These are phyloP conservation scores for Verticillium isaacii DNA, from an alignment of 2,329 filamentous ascomycete genomes.

Conservation along the genomic window DNA sequence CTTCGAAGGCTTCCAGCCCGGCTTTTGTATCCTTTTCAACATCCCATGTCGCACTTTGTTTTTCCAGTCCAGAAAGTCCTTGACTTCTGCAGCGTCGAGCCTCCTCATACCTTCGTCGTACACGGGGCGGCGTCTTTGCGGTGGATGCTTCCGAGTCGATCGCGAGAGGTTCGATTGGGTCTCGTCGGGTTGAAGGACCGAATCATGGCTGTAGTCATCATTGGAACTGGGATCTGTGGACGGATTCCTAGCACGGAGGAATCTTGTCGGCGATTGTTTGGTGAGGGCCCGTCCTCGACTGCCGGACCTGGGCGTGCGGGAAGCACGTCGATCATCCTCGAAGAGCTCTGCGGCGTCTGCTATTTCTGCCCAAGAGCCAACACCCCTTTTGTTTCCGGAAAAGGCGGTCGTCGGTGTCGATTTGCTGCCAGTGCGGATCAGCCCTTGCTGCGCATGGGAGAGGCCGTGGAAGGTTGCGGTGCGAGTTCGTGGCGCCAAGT, in stretches of 20 bases:
- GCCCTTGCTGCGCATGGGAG: not conserved
- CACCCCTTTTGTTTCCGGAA: not conserved
- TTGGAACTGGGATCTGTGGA: not conserved
- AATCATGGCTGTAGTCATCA: not conserved
- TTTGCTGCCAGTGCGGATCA: not conserved
- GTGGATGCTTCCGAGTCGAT: not conserved
- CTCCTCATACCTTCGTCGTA: not conserved
- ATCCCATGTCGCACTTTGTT: conserved; percentile 1
- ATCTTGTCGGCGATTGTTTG: not conserved
- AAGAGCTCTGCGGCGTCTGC: not conserved
- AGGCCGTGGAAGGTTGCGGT: not conserved
- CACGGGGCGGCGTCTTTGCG: not conserved
- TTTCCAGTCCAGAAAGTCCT: conserved; percentile 9
- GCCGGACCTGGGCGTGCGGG: not conserved
- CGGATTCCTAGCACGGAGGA: not conserved
- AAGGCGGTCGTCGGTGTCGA: not conserved
- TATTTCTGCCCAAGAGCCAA: not conserved
- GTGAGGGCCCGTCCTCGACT: not conserved
- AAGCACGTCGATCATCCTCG: not conserved
- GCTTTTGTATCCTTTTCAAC: not conserved
- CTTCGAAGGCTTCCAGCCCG: conserved; percentile 21
- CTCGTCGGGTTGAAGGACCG: not conserved
- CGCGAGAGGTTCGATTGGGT: not conserved
- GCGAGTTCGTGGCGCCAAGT: not conserved
- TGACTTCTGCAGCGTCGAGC: not conserved